Conservation (phyloP, 2,329 filamentous ascomycete species). For the Teratosphaeriaceae sp. region DNA sequence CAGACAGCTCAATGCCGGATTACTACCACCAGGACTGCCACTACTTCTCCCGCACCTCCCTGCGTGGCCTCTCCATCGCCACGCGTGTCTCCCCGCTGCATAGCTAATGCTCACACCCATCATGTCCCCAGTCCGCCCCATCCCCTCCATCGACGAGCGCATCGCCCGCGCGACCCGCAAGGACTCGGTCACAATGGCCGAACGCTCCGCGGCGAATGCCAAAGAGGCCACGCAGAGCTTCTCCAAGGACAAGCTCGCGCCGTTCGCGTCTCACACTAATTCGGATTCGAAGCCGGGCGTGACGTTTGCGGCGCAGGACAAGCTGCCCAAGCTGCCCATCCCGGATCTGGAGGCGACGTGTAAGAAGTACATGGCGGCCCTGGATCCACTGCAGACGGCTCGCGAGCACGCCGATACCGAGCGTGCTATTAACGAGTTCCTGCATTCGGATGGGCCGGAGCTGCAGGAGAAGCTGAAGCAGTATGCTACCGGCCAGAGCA, state of each 20-base stretch:
- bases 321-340: slow-evolving; percentile 85
- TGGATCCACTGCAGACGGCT: slow-evolving; percentile 72
- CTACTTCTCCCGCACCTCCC: slow-evolving; percentile 85
- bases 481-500: slow-evolving; percentile 85
- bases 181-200: slow-evolving; percentile 34
- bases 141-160: slow-evolving; percentile 23
- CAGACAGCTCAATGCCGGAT: slow-evolving; percentile 55
- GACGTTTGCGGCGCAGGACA: slow-evolving; percentile 85
- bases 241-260: slow-evolving; percentile 41
- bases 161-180: slow-evolving; percentile 14
- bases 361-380: slow-evolving; percentile 68
- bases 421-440: slow-evolving; percentile 74
- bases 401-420: slow-evolving; percentile 80
- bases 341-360: slow-evolving; percentile 76
- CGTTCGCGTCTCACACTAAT: slow-evolving; percentile 43
- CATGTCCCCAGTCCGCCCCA: slow-evolving; percentile 48
- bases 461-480: slow-evolving; percentile 84
- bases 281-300: slow-evolving; percentile 61
- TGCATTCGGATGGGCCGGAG: slow-evolving; percentile 71
- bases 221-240: slow-evolving; percentile 48
- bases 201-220: slow-evolving; percentile 43
- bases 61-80: slow-evolving; percentile 77
- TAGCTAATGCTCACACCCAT: slow-evolving; percentile 47
- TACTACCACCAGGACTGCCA: slow-evolving; percentile 84
- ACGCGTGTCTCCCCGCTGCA: slow-evolving; percentile 73